These are phyloP conservation scores for Xylariaceae sp. DNA, from an alignment of 2,329 filamentous ascomycete genomes.

Conservation along the genomic window DNA sequence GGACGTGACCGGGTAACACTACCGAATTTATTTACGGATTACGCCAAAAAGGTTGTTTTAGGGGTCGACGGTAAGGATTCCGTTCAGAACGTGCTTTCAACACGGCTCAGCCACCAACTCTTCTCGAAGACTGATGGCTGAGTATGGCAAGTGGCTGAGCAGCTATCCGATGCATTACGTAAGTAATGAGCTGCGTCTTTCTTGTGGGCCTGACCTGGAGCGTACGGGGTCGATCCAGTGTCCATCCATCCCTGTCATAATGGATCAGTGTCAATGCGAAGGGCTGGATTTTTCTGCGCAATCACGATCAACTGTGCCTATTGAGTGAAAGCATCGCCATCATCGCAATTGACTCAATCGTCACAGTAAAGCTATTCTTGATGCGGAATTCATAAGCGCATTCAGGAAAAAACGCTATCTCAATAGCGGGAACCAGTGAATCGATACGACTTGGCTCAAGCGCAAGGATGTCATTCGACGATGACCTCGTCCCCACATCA, in stretches of 20 bases:
- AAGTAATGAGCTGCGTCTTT: background rate
- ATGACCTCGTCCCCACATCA: constrained; percentile 20
- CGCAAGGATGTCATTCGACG: constrained; percentile 27
- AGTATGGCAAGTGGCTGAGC: background rate
- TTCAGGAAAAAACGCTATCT: background rate
- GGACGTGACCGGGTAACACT: too few species aligned
- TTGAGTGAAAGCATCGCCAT: background rate
- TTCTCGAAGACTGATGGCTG: background rate
- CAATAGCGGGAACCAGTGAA: background rate
- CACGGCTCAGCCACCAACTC: background rate
- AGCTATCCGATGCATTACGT: background rate
- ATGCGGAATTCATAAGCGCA: background rate
- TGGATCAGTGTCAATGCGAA: background rate
- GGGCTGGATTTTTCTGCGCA: background rate
- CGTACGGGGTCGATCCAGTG: background rate
- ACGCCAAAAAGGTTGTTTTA: too few species aligned
- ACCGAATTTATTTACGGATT: too few species aligned
- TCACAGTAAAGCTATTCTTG: background rate
- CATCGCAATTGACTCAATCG: background rate
- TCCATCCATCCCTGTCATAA: background rate
- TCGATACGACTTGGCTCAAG: background rate
- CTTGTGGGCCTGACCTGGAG: background rate
- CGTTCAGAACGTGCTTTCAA: background rate
- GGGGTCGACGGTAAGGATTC: too few species aligned
- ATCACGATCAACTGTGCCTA: background rate